Conservation (phyloP, 805 yeast species). For the Babjeviella inositovora region DNA sequence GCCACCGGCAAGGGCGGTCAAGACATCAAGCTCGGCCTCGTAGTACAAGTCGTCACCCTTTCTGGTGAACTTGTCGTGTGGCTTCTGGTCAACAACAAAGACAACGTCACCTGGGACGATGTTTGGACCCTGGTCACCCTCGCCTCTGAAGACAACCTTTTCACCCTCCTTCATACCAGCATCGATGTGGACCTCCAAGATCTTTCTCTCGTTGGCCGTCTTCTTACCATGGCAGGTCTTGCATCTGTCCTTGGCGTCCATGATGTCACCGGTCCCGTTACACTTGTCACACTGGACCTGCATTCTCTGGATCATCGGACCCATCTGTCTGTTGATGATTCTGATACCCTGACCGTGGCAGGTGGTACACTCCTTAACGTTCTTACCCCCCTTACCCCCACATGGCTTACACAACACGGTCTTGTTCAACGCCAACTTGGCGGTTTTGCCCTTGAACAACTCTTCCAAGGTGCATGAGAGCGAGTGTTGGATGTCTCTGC, state of each 20-base stretch:
- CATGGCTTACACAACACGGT: slow-evolving; percentile 79
- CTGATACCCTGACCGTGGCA: slow-evolving; percentile 91
- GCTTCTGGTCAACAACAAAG: slow-evolving; percentile 81
- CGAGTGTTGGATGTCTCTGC: slow-evolving; percentile 84
- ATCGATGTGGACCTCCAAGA: slow-evolving; percentile 85
- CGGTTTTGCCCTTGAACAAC: slow-evolving; percentile 82
- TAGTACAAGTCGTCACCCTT: slow-evolving; percentile 76
- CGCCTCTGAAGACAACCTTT: slow-evolving; percentile 80
- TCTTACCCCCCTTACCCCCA: slow-evolving; percentile 94
- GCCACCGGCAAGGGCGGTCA: slow-evolving; percentile 97
- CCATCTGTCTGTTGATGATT: slow-evolving; percentile 95
- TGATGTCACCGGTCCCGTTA: slow-evolving; percentile 82
- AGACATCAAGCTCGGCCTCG: slow-evolving; percentile 76
- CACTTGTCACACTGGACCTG: slow-evolving; percentile 90
- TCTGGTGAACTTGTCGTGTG: slow-evolving; percentile 72
- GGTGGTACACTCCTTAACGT: slow-evolving; percentile 68
- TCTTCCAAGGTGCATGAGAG: slow-evolving; percentile 82
- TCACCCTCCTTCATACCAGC: slow-evolving; percentile 95
- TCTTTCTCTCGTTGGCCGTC: slow-evolving; percentile 75
- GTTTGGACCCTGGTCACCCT: slow-evolving; percentile 95
- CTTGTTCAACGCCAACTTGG: slow-evolving; percentile 88
- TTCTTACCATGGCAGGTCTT: slow-evolving; percentile 78
- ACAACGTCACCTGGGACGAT: slow-evolving; percentile 94
- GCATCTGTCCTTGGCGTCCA: slow-evolving; percentile 82
- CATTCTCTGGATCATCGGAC: slow-evolving; percentile 97